Percentiles rank a stretch among this genome's conserved stretches.
These are phyloP conservation scores for Candida pseudoglaebosa DNA, from an alignment of 805 yeast genomes.

Conservation along the genomic window DNA sequence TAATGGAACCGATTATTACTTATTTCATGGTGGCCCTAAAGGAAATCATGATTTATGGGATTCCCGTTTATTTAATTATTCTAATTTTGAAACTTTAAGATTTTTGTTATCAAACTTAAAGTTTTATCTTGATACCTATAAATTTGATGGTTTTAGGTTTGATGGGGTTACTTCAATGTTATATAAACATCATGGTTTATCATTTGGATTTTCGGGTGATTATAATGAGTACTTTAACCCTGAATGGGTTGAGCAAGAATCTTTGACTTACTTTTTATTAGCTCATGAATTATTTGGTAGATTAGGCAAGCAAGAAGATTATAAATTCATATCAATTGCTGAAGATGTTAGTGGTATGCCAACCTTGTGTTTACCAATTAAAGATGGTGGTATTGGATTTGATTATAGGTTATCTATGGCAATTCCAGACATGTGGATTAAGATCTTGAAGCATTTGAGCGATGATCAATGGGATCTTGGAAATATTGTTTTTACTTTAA, in stretches of 20 bases:
- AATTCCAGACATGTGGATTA: slow-evolving; percentile 98
- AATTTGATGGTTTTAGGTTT: slow-evolving; percentile 92
- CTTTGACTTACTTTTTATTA: slow-evolving; percentile 79
- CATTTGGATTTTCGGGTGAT: slow-evolving; percentile 86
- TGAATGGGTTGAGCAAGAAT: slow-evolving; percentile 80
- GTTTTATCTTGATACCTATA: slow-evolving; percentile 75
- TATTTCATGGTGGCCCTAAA: slow-evolving; percentile 87
- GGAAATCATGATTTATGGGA: slow-evolving; percentile 95
- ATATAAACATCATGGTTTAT: slow-evolving; percentile 88
- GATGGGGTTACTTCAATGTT: slow-evolving; percentile 97
- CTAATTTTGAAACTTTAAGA: slow-evolving; percentile 85
- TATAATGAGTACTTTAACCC: slow-evolving; percentile 85
- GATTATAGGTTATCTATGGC: slow-evolving; percentile 96
- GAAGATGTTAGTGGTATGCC: slow-evolving; percentile 99
- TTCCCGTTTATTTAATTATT: slow-evolving; percentile 89
- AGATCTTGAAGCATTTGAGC: slow-evolving; percentile 70
- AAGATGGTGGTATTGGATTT: slow-evolving; percentile 85
- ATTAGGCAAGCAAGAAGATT: slow-evolving; percentile 36
- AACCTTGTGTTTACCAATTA: slow-evolving; percentile 74
- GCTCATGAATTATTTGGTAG: slow-evolving; percentile 77
- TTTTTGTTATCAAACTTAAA: slow-evolving; percentile 82
- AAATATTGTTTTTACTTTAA: slow-evolving; percentile 70
- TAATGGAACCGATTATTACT: slow-evolving; percentile 94
- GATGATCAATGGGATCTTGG: slow-evolving; percentile 95
- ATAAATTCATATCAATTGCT: slow-evolving; percentile 71